Evolutionary conservation across 2,329 filamentous ascomycete genomes (phyloP).

Genomic region (Elsinoe perseae): DNA sequence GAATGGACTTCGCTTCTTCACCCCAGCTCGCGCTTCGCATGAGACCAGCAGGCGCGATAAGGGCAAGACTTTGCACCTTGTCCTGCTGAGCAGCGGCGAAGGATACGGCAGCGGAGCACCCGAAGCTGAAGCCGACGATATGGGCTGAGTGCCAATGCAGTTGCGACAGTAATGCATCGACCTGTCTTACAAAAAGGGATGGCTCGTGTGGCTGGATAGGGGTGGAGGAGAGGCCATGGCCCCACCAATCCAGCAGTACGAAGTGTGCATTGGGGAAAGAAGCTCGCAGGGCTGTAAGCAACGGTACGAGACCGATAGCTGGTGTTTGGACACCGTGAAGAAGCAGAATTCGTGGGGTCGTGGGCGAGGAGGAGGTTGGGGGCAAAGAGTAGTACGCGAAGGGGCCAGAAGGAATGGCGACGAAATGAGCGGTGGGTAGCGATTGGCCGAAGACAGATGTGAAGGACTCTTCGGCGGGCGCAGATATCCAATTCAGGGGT

Average conservation of each 20-base stretch:
- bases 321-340: slow-evolving; percentile 48
- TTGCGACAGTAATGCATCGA: slow-evolving; percentile 35
- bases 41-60: slow-evolving; percentile 17
- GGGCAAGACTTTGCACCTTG: not conserved
- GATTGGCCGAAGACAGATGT: slow-evolving; percentile 33
- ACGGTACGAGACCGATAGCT: slow-evolving; percentile 41
- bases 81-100: slow-evolving; percentile 32
- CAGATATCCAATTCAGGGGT: slow-evolving; percentile 25
- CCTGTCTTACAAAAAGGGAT: slow-evolving; percentile 36
- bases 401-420: slow-evolving; percentile 29
- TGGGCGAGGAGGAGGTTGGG: slow-evolving; percentile 16
- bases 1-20: slow-evolving; percentile 18
- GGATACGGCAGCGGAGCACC: slow-evolving; percentile 34
- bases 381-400: slow-evolving; percentile 37
- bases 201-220: slow-evolving; percentile 37
- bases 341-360: slow-evolving; percentile 31
- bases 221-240: slow-evolving; percentile 47
- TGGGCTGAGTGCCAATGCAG: slow-evolving; percentile 39
- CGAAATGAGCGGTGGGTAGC: slow-evolving; percentile 33
- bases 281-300: slow-evolving; percentile 32
- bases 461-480: slow-evolving; percentile 34
- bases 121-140: slow-evolving; percentile 46
- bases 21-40: not conserved
- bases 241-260: slow-evolving; percentile 46
- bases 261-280: slow-evolving; percentile 34